Percentiles rank a stretch among this genome's conserved stretches.
These are phyloP conservation scores for Cucumis cinereus DNA, from an alignment of 306 rosid genomes.

Conservation along the genomic window DNA sequence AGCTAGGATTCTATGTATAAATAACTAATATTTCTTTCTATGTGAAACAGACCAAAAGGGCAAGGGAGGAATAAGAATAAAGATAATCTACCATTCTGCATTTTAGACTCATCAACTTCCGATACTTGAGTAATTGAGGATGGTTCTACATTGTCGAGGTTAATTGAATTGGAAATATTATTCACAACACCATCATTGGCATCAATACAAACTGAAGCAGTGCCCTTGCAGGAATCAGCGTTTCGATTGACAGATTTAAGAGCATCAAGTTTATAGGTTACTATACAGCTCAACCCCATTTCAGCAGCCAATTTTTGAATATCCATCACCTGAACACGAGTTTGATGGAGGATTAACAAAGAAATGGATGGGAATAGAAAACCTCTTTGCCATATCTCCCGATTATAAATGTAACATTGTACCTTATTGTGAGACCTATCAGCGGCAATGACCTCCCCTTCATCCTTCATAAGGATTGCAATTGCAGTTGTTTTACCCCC, in stretches of 20 bases:
- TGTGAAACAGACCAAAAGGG: neutral
- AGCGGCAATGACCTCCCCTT: slow-evolving; percentile 80
- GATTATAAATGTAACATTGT: slow-evolving; percentile 1
- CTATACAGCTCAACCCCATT: slow-evolving; percentile 79
- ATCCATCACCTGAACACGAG: slow-evolving; percentile 52
- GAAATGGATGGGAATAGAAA: neutral
- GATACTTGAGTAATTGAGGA: slow-evolving; percentile 22
- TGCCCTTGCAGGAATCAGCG: slow-evolving; percentile 22
- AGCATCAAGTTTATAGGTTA: slow-evolving; percentile 66
- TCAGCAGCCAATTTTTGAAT: slow-evolving; percentile 83
- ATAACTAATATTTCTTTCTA: neutral
- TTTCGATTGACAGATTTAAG: slow-evolving; percentile 60
- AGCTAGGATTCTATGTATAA: neutral
- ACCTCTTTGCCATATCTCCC: neutral
- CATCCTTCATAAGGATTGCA: slow-evolving; percentile 83
- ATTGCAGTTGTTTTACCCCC: slow-evolving; percentile 98
- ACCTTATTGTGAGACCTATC: slow-evolving; percentile 99
- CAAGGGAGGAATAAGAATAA: neutral
- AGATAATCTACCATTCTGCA: slow-evolving; percentile 39
- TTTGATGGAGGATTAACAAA: neutral
- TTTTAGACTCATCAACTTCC: slow-evolving; percentile 18
- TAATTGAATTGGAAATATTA: slow-evolving; percentile 21
- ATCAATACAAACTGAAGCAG: slow-evolving; percentile 20
- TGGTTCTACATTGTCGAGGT: slow-evolving; percentile 28
- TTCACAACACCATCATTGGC: slow-evolving; percentile 21